Percentiles rank a stretch among this genome's conserved stretches.
These are phyloP conservation scores for Chloris gayana DNA, from an alignment of 176 grass and related monocot genomes.

Conservation along the genomic window DNA sequence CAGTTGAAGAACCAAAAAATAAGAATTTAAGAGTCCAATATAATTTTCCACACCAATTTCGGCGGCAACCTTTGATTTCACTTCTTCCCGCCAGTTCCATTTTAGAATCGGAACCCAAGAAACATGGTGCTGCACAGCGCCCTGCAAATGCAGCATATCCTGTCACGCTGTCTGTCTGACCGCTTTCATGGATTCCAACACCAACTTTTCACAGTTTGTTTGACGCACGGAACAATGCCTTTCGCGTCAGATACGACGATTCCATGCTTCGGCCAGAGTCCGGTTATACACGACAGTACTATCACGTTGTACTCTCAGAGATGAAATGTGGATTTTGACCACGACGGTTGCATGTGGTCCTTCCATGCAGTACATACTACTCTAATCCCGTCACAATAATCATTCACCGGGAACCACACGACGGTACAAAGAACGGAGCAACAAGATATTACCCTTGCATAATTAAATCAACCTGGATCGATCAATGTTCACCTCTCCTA, in stretches of 20 bases:
- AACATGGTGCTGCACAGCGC: background rate
- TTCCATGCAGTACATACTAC: too few relatives aligned
- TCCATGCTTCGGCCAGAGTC: too few relatives aligned
- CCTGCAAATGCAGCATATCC: background rate
- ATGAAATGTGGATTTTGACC: too few relatives aligned
- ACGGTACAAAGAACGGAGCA: background rate
- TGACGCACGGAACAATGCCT: background rate
- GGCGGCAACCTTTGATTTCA: background rate
- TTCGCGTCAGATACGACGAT: background rate
- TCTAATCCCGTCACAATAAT: too few relatives aligned
- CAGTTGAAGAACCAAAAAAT: too few relatives aligned
- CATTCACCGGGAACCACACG: background rate
- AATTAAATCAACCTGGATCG: background rate
- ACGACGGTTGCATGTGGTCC: too few relatives aligned
- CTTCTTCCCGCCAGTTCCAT: background rate
- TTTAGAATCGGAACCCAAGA: background rate
- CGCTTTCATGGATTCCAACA: background rate
- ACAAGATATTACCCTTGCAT: background rate
- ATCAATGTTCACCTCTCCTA: background rate
- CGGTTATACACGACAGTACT: too few relatives aligned
- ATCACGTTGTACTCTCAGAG: background rate
- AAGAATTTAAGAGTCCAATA: too few relatives aligned
- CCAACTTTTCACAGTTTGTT: slow-evolving; percentile 1
- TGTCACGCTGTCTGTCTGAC: background rate
- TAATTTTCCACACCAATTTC: too few relatives aligned